Evolutionary conservation across 2,329 filamentous ascomycete species (phyloP).

Genomic region (Penicillium sp.): DNA sequence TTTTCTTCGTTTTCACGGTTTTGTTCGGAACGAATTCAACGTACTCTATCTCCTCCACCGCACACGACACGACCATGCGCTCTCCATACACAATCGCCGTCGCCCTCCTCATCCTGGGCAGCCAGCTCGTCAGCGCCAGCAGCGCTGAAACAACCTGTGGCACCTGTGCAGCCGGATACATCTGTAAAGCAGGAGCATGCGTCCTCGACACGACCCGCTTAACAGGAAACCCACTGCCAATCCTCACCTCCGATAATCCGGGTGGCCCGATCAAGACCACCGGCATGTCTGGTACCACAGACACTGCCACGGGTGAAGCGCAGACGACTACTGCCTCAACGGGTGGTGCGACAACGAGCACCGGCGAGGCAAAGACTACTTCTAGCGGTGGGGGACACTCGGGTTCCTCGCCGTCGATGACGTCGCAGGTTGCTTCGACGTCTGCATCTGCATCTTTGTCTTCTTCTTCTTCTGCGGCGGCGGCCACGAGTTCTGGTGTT

Average conservation of each 20-base stretch:
- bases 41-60: background rate
- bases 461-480: background rate
- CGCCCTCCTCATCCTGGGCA: background rate
- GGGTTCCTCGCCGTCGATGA: background rate
- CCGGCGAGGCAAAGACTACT: background rate
- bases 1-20: background rate
- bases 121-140: background rate
- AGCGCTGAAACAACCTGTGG: background rate
- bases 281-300: slow-evolving; percentile 1
- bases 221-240: background rate
- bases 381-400: background rate
- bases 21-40: background rate
- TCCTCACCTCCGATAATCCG: background rate
- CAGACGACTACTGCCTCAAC: background rate
- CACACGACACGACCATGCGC: background rate
- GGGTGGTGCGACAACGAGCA: background rate
- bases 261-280: slow-evolving; percentile 3
- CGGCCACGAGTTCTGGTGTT: background rate
- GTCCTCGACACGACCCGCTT: slow-evolving; percentile 1
- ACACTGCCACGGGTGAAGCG: background rate
- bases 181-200: background rate
- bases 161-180: background rate
- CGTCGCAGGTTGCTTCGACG: background rate
- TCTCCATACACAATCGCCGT: background rate
- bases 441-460: background rate